phyloP scores from a whole-genome alignment of 2,329 filamentous ascomycete genomes.

The Verruconis gallopava region DNA sequence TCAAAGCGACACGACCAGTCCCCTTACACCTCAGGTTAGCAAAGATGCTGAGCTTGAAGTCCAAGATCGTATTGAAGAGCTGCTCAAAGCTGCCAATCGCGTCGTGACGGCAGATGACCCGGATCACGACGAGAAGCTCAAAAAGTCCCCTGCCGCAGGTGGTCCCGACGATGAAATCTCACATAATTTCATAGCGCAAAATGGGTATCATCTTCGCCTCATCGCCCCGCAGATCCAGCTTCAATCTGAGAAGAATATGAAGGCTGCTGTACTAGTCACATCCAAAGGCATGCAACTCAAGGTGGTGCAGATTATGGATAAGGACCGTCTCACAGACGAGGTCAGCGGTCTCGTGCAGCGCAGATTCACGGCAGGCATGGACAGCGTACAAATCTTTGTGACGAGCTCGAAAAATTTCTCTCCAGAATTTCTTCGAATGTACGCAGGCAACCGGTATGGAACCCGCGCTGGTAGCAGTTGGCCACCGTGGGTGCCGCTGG shows the following conservation, averaged over 20 bases:
- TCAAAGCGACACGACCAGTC: conserved; percentile 10
- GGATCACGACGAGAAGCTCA: conserved; percentile 17
- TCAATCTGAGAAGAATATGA: conserved; percentile 95
- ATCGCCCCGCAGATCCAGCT: conserved; percentile 97
- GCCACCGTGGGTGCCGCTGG: conserved; percentile 97
- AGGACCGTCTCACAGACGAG: conserved; percentile 77
- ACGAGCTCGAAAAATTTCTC: conserved; percentile 85
- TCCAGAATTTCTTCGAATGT: conserved; percentile 75
- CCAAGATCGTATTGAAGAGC: conserved; percentile 72
- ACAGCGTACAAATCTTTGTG: conserved; percentile 96
- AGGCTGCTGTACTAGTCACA: conserved; percentile 90
- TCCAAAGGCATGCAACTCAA: conserved; percentile 98
- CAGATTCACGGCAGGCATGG: conserved; percentile 88
- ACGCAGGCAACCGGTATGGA: conserved; percentile 88
- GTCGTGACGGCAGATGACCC: conserved; percentile 63
- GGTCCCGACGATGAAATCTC: conserved; percentile 64
- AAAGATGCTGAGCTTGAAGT: conserved; percentile 54
- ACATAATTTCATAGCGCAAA: conserved; percentile 78
- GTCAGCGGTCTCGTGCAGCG: conserved; percentile 93
- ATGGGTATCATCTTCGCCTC: conserved; percentile 85
- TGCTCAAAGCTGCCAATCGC: conserved; percentile 71
- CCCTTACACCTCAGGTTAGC: conserved; percentile 10
- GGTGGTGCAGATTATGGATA: conserved; percentile 96
- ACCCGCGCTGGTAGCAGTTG: conserved; percentile 73
- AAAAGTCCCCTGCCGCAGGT: conserved; percentile 22